Base-by-base conservation (phyloP, 805 yeast genomes). In the Barnettozyma siamensis region DNA sequence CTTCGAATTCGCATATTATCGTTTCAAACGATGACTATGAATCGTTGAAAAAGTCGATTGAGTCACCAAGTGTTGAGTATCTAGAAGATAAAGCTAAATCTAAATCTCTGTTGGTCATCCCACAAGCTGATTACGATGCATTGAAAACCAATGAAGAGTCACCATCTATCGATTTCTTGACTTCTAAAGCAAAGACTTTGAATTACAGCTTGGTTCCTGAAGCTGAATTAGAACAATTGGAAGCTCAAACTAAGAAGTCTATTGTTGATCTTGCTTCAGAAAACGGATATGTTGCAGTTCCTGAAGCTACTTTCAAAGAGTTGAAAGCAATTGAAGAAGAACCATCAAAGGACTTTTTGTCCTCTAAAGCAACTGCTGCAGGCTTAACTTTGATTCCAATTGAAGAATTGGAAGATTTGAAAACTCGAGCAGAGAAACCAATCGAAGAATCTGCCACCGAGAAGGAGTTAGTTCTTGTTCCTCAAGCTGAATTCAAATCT, bases 41-140 rank as follows among this genome's bases (percentile, higher is more conserved):
- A 24, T 23, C 34, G 1, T 13, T 40, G 31, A 18, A 27, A 17
- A 31, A 45, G 1, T 34, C 39, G 3, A 45, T 51, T 9, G 49
- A 55, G 15, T 35, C 45, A 13, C 66, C 65, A 16, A 40, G 51
- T 5, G 15, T 26, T 15, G 40, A 47, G 2, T 54, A 42, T 26
- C 24, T 59, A 6, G 28, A 42, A 15, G 47, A 45, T 9, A 56
- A 49, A 29, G 63, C 64, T 4, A 34, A 21, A 8, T n/a, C 19
- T 6, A 43, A 45, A 7, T 53, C 55, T 2, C 37, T 35, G 20
- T 26, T 29, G 29, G 15, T 41, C 9, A 23, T 44, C 42, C 40
- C 48, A 46, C 5, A 38, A 54, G 16, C 27, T 50, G n/a, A 45
- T n/a, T 29, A 12, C 16, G 32, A 33, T 2, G 31, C 16, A 18